These are phyloP conservation scores for Lenwebbia sp. DNA, from an alignment of 345 rosid species.

Conservation along the genomic window DNA sequence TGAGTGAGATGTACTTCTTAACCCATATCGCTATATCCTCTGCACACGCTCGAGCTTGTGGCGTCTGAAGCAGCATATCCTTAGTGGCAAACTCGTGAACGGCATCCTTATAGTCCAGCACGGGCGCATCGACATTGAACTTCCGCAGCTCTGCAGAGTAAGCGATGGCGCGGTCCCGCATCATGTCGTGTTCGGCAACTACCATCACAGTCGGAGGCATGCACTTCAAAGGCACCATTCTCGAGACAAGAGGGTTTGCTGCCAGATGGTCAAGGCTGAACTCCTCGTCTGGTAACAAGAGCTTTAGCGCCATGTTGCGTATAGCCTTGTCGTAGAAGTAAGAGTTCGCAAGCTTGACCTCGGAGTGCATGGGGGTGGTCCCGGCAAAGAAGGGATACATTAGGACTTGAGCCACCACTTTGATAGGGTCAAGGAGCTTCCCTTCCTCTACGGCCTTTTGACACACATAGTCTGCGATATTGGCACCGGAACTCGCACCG, in stretches of 20 bases:
- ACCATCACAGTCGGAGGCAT: conserved; percentile 93
- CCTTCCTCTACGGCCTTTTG: conserved; percentile 71
- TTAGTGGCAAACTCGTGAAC: conserved; percentile 93
- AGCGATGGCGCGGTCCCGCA: conserved; percentile 86
- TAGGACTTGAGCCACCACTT: conserved; percentile 87
- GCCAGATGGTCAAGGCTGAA: conserved; percentile 76
- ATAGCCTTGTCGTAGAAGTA: conserved; percentile 82
- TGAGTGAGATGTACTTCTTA: conserved; percentile 74
- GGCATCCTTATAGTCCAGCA: conserved; percentile 80
- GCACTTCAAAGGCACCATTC: conserved; percentile 63
- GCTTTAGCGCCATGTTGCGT: conserved; percentile 71
- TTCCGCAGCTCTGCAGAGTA: conserved; percentile 76
- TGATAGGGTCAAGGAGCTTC: conserved; percentile 62
- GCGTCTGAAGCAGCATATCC: conserved; percentile 75
- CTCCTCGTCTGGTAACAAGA: conserved; percentile 63
- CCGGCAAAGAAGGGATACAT: conserved; percentile 87
- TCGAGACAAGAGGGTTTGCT: conserved; percentile 62
- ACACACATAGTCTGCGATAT: conserved; percentile 73
- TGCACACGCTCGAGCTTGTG: conserved; percentile 85
- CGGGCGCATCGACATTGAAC: conserved; percentile 80
- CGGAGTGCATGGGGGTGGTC: conserved; percentile 64
- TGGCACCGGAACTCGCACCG: conserved; percentile 89
- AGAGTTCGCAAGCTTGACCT: conserved; percentile 68
- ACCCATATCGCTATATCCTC: conserved; percentile 93
- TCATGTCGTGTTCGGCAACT: conserved; percentile 93